Conservation (phyloP, 2,329 filamentous ascomycete genomes). For the Fusarium piperis region DNA sequence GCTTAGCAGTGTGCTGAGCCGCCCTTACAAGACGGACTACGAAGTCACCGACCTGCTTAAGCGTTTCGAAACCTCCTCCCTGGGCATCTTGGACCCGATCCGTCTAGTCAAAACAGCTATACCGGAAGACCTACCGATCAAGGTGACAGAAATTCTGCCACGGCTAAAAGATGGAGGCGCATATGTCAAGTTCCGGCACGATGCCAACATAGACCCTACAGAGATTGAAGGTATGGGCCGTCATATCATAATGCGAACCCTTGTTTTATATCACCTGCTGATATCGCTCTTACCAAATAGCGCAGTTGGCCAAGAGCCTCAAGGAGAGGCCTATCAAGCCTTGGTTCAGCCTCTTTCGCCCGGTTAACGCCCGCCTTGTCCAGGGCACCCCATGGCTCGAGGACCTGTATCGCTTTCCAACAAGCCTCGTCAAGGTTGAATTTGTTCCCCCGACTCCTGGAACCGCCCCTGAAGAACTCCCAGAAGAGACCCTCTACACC, state of each 20-base stretch:
- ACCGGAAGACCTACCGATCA: constrained; percentile 69
- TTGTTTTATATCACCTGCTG: not conserved
- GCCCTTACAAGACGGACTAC: constrained; percentile 59
- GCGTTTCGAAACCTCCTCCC: constrained; percentile 60
- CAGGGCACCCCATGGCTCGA: constrained; percentile 92
- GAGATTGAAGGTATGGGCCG: constrained; percentile 56
- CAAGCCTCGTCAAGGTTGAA: constrained; percentile 79
- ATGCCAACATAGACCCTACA: constrained; percentile 49
- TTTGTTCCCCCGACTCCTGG: constrained; percentile 81
- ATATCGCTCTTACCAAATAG: constrained; percentile 37
- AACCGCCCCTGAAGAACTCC: constrained; percentile 78
- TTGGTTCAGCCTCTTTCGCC: constrained; percentile 87
- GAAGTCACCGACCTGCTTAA: constrained; percentile 62
- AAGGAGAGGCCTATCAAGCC: constrained; percentile 78
- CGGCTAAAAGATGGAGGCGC: constrained; percentile 91
- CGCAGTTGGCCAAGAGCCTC: constrained; percentile 70
- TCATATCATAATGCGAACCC: not conserved
- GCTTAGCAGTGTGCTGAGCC: constrained; percentile 61
- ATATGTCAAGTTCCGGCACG: constrained; percentile 83
- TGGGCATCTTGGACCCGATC: constrained; percentile 63
- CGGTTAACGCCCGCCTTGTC: constrained; percentile 77
- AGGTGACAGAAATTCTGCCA: constrained; percentile 83
- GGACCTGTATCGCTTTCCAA: constrained; percentile 86
- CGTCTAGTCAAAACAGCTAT: constrained; percentile 69
- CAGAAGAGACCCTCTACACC: constrained; percentile 86